A percentile compares a stretch with the other conserved stretches of the same genome.
Evolutionary conservation across 345 rosid genomes (phyloP).

Genomic region (Eucalyptus marginata): DNA sequence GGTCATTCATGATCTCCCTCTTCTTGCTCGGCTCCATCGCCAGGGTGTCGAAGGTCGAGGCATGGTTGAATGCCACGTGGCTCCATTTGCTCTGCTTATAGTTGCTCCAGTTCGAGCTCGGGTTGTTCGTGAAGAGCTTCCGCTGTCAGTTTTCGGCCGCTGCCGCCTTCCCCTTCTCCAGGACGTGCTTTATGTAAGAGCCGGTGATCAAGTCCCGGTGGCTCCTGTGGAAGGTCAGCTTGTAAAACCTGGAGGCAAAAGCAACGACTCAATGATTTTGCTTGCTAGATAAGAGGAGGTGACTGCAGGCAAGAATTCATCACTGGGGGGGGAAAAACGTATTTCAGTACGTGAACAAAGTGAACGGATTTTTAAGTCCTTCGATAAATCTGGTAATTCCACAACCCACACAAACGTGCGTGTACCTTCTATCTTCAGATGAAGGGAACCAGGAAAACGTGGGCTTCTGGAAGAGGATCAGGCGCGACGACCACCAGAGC

Average conservation of each 20-base stretch:
- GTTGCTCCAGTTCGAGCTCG: not conserved
- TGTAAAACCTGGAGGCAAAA: not conserved
- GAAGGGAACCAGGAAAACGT: no score
- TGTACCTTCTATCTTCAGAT: no score
- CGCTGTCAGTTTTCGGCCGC: slow-evolving; percentile 24
- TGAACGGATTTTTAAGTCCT: no score
- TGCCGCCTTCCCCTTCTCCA: slow-evolving; percentile 31
- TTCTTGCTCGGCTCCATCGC: slow-evolving; percentile 25
- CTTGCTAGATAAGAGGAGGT: not conserved
- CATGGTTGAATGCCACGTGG: slow-evolving; percentile 17
- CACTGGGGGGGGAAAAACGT: not conserved
- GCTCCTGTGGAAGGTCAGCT: slow-evolving; percentile 27
- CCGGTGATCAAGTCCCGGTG: slow-evolving; percentile 13
- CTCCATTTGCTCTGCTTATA: slow-evolving; percentile 2
- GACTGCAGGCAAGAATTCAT: not conserved
- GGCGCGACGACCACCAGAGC: no score
- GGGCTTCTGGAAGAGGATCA: no score
- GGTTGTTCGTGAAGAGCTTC: slow-evolving; percentile 39
- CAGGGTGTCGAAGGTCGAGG: slow-evolving; percentile 12
- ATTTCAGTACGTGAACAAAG: not conserved
- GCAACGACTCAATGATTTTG: not conserved
- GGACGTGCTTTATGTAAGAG: slow-evolving; percentile 17
- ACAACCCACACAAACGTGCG: no score
- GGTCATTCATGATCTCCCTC: slow-evolving; percentile 10
- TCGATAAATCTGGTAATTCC: no score